Conservation (phyloP, 148 eudicot species). For the Dysphania ambrosioides region DNA sequence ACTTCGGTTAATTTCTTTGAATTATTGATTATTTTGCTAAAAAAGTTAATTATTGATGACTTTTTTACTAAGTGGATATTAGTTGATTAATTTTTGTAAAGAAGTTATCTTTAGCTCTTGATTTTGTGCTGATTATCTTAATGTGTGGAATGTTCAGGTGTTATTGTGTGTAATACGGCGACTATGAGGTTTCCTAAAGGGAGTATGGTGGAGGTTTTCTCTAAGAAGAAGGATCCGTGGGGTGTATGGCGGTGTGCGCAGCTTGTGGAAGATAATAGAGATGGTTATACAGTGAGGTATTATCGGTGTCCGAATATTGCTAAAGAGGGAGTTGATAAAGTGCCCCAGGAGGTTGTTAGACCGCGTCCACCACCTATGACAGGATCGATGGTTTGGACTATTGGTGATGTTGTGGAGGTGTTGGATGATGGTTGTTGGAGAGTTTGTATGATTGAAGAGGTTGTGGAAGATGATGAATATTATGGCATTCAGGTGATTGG, state of each 20-base stretch:
- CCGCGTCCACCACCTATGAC: constrained; percentile 41
- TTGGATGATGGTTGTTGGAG: constrained; percentile 49
- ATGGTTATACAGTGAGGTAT: constrained; percentile 45
- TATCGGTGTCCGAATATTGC: constrained; percentile 27
- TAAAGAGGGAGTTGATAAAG: constrained; percentile 20
- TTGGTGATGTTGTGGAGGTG: constrained; percentile 60
- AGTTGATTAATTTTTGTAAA: no score
- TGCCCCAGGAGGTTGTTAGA: constrained; percentile 40
- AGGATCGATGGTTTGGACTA: constrained; percentile 23
- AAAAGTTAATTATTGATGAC: background rate
- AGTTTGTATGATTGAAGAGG: constrained; percentile 37
- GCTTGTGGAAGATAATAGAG: constrained; percentile 41
- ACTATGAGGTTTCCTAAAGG: constrained; percentile 42
- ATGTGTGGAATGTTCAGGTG: constrained; percentile 5
- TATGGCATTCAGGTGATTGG: constrained; percentile 44
- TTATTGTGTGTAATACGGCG: background rate
- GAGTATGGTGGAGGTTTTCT: constrained; percentile 49
- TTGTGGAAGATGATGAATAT: constrained; percentile 23
- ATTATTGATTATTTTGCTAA: background rate
- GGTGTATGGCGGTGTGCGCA: constrained; percentile 46
- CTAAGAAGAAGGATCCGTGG: constrained; percentile 30
- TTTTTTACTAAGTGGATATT: no score
- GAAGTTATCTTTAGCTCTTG: no score
- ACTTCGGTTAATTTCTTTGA: background rate
- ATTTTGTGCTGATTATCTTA: background rate